These are phyloP conservation scores for Thielaviopsis punctulata DNA, from an alignment of 2,329 filamentous ascomycete species.

Conservation along the genomic window DNA sequence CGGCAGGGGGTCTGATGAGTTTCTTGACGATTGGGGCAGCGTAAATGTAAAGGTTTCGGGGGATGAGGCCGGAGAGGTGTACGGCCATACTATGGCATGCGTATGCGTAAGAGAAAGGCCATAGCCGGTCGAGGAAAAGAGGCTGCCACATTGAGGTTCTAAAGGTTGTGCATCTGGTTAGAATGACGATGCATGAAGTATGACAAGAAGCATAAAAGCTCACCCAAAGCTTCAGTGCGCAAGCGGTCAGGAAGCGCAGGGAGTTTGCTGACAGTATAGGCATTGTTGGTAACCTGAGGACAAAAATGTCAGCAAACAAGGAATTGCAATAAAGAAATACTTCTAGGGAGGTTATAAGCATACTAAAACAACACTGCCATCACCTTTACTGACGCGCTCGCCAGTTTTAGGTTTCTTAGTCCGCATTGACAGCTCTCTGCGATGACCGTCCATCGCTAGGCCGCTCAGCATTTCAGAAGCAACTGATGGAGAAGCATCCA, in stretches of 20 bases:
- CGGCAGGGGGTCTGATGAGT: conserved; percentile 53
- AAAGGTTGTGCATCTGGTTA: conserved; percentile 1
- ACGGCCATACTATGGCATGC: conserved; percentile 82
- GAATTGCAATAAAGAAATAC: neutral
- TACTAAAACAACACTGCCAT: conserved; percentile 50
- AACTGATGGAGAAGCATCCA: conserved; percentile 17
- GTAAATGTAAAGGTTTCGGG: conserved; percentile 67
- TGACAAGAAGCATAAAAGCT: conserved; percentile 17
- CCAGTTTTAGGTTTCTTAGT: conserved; percentile 45
- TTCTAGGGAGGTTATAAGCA: conserved; percentile 15
- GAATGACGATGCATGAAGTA: neutral
- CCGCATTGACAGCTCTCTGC: conserved; percentile 38
- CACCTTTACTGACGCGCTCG: conserved; percentile 47
- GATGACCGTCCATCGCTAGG: conserved; percentile 25
- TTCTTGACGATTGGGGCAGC: conserved; percentile 55
- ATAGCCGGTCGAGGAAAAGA: conserved; percentile 50
- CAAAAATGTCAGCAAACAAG: conserved; percentile 9
- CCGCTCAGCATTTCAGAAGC: conserved; percentile 25
- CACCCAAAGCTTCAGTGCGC: conserved; percentile 47
- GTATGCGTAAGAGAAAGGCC: conserved; percentile 66
- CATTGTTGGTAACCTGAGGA: conserved; percentile 59
- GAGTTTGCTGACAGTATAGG: conserved; percentile 72
- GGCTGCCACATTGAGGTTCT: conserved; percentile 49
- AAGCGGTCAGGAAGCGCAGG: conserved; percentile 67
- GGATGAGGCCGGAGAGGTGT: conserved; percentile 48